Evolutionary conservation across 257 asterid genomes (phyloP).

Genomic region (Nicotiana paniculata): DNA sequence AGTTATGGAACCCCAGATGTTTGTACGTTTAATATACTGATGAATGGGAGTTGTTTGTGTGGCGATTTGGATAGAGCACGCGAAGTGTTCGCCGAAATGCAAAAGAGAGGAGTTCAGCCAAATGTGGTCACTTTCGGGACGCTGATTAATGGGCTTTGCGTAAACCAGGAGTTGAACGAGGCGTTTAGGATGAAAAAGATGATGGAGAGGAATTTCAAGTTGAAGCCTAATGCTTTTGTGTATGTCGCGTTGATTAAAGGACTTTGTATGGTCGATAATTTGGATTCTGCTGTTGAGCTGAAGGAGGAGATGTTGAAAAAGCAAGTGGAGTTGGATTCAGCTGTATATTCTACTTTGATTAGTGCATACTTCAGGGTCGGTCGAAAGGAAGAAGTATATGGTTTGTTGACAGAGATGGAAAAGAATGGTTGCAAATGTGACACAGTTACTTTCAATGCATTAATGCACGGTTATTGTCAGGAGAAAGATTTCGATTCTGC

Average conservation of each 20-base stretch:
- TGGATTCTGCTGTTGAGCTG: conserved; percentile 38
- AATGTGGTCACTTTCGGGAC: conserved; percentile 69
- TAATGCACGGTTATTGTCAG: conserved; percentile 55
- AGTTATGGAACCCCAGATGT: conserved; percentile 43
- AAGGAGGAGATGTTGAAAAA: conserved; percentile 62
- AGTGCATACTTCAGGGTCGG: conserved; percentile 52
- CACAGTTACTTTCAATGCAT: conserved; percentile 53
- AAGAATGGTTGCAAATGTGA: conserved; percentile 47
- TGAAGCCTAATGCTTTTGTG: conserved; percentile 44
- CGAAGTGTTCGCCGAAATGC: conserved; percentile 62
- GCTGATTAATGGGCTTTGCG: conserved; percentile 52
- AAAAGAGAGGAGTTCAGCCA: conserved; percentile 40
- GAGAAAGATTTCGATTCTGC: conserved; percentile 60
- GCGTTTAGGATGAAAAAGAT: conserved; percentile 48
- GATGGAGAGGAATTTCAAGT: conserved; percentile 48
- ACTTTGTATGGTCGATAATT: conserved; percentile 33
- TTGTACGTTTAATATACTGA: conserved; percentile 59
- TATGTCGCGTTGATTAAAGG: conserved; percentile 62
- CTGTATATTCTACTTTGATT: conserved; percentile 64
- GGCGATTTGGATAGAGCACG: conserved; percentile 38
- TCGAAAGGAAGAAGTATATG: conserved; percentile 34
- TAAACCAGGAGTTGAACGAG: conserved; percentile 22
- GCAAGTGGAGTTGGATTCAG: conserved; percentile 44
- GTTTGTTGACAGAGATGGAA: conserved; percentile 56
- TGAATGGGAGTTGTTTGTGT: conserved; percentile 33